These are phyloP conservation scores for Echinosophora koreensis DNA, from an alignment of 306 rosid species.

Conservation along the genomic window DNA sequence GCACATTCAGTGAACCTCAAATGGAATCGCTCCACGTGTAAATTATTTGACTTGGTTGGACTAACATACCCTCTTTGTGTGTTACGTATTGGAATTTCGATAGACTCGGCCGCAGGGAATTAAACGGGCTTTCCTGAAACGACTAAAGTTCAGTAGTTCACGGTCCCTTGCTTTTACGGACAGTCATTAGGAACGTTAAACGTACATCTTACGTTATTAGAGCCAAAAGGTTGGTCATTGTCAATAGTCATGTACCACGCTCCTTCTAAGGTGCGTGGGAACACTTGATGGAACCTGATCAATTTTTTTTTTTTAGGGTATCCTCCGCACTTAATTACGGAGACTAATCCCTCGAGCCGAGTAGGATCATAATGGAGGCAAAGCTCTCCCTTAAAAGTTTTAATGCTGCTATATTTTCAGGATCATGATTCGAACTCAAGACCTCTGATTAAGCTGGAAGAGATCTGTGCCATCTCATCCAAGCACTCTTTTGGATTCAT, in stretches of 20 bases:
- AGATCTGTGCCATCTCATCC: too few relatives aligned
- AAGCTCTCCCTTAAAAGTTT: too few relatives aligned
- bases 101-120: conserved; percentile 32
- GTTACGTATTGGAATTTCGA: neutral
- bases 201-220: conserved; percentile 53
- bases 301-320: too few relatives aligned
- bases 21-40: conserved; percentile 22
- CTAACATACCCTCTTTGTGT: neutral
- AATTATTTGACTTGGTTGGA: neutral
- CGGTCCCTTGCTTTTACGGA: conserved; percentile 47
- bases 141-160: neutral
- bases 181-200: conserved; percentile 36
- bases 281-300: neutral
- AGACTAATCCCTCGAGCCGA: too few relatives aligned
- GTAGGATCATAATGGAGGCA: too few relatives aligned
- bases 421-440: too few relatives aligned
- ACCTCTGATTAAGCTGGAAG: too few relatives aligned
- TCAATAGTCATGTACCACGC: conserved; percentile 23
- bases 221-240: conserved; percentile 20
- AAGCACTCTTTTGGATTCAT: too few relatives aligned
- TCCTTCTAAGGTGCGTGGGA: neutral
- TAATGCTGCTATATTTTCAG: too few relatives aligned
- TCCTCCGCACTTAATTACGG: too few relatives aligned
- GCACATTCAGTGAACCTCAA: neutral
- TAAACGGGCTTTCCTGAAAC: conserved; percentile 19